phyloP scores from a whole-genome alignment of 768 basidiomycete genomes.

The Asterophora lycoperdoides region DNA sequence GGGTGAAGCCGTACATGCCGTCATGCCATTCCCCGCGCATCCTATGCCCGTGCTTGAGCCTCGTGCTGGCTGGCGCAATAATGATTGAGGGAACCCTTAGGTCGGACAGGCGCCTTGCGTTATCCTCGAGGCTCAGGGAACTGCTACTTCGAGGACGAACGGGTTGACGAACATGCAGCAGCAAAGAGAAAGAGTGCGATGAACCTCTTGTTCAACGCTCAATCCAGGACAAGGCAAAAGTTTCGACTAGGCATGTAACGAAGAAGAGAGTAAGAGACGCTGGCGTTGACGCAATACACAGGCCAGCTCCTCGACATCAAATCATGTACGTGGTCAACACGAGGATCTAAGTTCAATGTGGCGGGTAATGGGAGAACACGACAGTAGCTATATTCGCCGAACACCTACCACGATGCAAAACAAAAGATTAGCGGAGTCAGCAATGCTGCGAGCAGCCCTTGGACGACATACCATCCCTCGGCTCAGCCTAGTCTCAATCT shows the following conservation, averaged over 20 bases:
- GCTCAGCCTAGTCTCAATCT: slow-evolving; percentile 17
- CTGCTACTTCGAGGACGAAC: background rate
- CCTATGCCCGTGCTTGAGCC: background rate
- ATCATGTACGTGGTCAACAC: slow-evolving; percentile 5
- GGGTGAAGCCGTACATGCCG: background rate
- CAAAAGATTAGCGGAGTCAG: slow-evolving; percentile 5
- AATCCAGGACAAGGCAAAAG: too few species aligned
- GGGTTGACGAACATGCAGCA: too few species aligned
- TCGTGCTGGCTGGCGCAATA: background rate
- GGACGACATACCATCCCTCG: background rate
- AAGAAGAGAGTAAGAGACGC: too few species aligned
- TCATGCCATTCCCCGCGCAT: background rate
- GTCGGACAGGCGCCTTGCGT: background rate
- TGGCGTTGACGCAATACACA: too few species aligned
- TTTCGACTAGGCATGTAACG: too few species aligned
- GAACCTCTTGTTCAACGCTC: too few species aligned
- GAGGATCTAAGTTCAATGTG: slow-evolving; percentile 10
- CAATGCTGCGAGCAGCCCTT: background rate
- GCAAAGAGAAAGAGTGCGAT: too few species aligned
- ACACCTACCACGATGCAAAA: slow-evolving; percentile 2
- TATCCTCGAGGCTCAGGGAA: slow-evolving; percentile 11
- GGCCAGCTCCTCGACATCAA: background rate
- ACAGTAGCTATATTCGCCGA: slow-evolving; percentile 4
- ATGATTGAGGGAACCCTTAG: background rate
- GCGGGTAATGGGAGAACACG: slow-evolving; percentile 4